Evolutionary conservation across 805 yeast species (phyloP).

Genomic region (Brettanomyces nanus): DNA sequence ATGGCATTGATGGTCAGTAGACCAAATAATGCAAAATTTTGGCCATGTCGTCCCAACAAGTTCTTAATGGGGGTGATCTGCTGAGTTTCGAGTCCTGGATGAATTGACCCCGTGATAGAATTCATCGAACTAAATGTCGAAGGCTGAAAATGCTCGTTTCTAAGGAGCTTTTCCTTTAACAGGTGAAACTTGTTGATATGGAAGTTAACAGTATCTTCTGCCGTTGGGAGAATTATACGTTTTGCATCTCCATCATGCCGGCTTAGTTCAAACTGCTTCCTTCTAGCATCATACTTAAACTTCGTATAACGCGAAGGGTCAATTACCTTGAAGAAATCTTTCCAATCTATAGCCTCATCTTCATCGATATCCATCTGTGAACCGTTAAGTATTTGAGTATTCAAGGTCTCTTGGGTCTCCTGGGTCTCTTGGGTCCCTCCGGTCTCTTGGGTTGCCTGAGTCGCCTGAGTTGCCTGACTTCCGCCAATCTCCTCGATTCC

Average conservation of each 20-base stretch:
- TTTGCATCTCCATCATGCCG: constrained; percentile 1
- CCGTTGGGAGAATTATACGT: constrained; percentile 11
- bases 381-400: too few relatives aligned
- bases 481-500: neutral
- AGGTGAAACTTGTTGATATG: constrained; percentile 52
- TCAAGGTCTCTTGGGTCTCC: neutral
- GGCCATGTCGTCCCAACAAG: constrained; percentile 76
- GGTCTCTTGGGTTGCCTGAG: neutral
- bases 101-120: constrained; percentile 28
- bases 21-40: constrained; percentile 71
- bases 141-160: constrained; percentile 70
- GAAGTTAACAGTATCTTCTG: constrained; percentile 28
- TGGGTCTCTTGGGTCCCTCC: neutral
- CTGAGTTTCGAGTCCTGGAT: constrained; percentile 11
- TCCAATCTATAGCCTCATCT: constrained; percentile 45
- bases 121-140: constrained; percentile 32
- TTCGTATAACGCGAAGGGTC: constrained; percentile 58
- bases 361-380: neutral
- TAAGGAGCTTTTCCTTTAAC: constrained; percentile 57
- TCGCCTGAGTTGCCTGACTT: neutral
- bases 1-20: constrained; percentile 52
- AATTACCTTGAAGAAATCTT: constrained; percentile 59
- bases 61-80: constrained; percentile 71
- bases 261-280: constrained; percentile 52
- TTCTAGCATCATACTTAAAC: constrained; percentile 49